phyloP scores from a whole-genome alignment of 2,329 filamentous ascomycete genomes.

The Cryphonectria radicalis region DNA sequence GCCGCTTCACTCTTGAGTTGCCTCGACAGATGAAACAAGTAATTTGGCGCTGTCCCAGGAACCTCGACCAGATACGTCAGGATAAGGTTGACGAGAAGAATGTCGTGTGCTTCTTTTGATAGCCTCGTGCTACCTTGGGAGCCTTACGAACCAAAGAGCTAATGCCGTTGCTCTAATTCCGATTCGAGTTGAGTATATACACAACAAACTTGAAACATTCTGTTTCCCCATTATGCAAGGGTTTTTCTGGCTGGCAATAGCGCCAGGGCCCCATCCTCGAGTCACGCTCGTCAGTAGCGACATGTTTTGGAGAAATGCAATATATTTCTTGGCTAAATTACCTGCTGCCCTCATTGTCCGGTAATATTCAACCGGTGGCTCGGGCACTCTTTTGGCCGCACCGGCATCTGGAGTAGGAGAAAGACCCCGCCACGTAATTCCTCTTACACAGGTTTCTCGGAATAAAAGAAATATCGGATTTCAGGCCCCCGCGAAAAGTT shows the following conservation, averaged over 20 bases:
- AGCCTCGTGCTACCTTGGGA: neutral
- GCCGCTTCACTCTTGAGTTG: neutral
- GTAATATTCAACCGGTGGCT: neutral
- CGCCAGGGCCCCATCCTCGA: neutral
- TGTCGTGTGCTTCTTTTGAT: neutral
- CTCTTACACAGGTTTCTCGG: neutral
- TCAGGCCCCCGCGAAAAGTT: neutral
- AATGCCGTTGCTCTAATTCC: neutral
- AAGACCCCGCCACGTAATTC: neutral
- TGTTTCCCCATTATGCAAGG: neutral
- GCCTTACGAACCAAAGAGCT: neutral
- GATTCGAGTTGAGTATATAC: neutral
- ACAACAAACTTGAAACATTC: neutral
- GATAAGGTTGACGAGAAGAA: neutral
- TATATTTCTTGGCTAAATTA: constrained; percentile 10
- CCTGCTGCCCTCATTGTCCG: constrained; percentile 5
- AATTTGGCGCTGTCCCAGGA: neutral
- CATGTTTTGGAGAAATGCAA: neutral
- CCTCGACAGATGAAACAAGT: neutral
- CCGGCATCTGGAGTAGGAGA: neutral
- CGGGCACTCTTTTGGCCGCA: constrained; percentile 9
- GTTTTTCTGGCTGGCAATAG: neutral
- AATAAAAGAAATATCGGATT: neutral
- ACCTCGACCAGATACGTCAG: neutral
- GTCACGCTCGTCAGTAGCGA: neutral